Evolutionary conservation across 306 rosid genomes (phyloP), one percentile per base, ranked within the genome.

Genomic region (Pueraria montana): DNA sequence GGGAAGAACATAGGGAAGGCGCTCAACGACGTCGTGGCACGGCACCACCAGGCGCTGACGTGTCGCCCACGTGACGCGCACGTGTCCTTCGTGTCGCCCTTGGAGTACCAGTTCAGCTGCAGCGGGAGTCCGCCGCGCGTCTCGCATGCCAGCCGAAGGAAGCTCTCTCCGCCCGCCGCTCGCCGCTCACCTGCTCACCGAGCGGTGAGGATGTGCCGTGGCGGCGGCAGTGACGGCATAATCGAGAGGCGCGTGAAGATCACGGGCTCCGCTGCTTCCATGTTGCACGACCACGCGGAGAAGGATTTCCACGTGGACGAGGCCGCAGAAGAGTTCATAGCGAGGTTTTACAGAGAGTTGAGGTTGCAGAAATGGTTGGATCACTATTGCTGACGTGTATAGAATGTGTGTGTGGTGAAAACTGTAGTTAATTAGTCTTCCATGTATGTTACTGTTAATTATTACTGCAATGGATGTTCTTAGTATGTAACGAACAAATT

Each of bases 311-410:
- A 72, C 3, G 94, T 96, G 21, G 99, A 96, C 58, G 79, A 89
- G 61, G 99, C 96, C 1, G 99, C 99, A 5, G 98, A 92, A 85
- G 97, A 84, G 84, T 96, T 96, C 75, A 96, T 96, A 2, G 85
- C 87, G n/a, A 90, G 71, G 88, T 96, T 96, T 59, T 87, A 96
- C 79, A 90, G 91, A 66, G 88, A 93, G 1, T 58, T 89, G 79
- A 80, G 92, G 87, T 74, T 79, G 76, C 98, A 96, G 85, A 89
- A 79, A 74, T 82, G 90, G 91, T 62, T 88, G 80, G 90, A 87
- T 50, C 84, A 78, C 5, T 81, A 23, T 84, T 87, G 82, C 77
- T 87, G 74, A 76, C 11, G 34, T 53, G 77, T 69, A 23, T 43
- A 68, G 34, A 26, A 24, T 24, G 32, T 26, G 62, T 20, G 67